Conservation (phyloP, 1,284 basidiomycete species). For the Trametes sp. region DNA sequence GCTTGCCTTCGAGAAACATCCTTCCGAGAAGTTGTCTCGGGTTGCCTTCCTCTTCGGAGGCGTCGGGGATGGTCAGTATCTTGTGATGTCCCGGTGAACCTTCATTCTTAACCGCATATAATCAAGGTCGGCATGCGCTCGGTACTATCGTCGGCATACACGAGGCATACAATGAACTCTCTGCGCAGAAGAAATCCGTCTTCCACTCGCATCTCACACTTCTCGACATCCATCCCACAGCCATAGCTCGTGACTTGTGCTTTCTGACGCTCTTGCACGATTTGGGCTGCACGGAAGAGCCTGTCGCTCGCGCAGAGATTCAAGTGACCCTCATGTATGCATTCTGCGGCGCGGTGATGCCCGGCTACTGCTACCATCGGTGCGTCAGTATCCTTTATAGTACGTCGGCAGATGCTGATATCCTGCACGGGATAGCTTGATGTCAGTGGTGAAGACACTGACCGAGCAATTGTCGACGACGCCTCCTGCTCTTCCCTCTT, state of each 20-base stretch:
- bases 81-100: too few species aligned
- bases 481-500: conserved; percentile 9
- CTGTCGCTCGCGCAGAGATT: conserved; percentile 8
- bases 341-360: conserved; percentile 16
- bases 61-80: conserved; percentile 38
- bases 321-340: conserved; percentile 21
- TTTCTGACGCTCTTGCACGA: conserved; percentile 33
- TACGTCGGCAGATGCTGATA: neutral
- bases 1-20: conserved; percentile 13
- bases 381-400: neutral
- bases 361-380: conserved; percentile 18
- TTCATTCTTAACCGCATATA: neutral
- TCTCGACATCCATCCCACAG: conserved; percentile 37
- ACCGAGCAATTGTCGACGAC: neutral
- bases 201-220: conserved; percentile 36
- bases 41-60: conserved; percentile 33
- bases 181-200: conserved; percentile 5
- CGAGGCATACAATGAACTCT: conserved; percentile 22
- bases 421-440: neutral
- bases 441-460: conserved; percentile 1
- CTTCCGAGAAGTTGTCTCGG: conserved; percentile 13
- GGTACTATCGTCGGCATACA: conserved; percentile 31
- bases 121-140: conserved; percentile 32
- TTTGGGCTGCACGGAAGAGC: conserved; percentile 11
- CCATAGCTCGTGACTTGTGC: conserved; percentile 36